Evolutionary conservation across 305 asterid species (phyloP), one percentile per base, ranked within the genome.

Genomic region (Stenogyne calaminthoides): DNA sequence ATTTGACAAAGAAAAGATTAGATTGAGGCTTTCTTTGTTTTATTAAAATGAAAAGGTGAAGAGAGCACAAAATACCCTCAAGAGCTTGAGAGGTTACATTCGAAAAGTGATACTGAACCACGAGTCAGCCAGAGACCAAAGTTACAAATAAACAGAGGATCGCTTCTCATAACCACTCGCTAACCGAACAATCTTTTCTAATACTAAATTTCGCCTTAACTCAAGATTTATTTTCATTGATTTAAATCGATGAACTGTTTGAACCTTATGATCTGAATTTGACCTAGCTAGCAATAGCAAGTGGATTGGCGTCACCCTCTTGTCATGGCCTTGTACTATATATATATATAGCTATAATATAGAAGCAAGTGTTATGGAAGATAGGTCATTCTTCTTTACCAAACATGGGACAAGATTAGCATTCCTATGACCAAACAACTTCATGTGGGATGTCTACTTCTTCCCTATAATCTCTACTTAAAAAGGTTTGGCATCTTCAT

Each of bases 351-450:
- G 1, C 1, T 22, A 25, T 25, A 25, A 3, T 1, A 32, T 78
- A 63, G 15, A 44, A 36, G 60, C 72, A 73, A 65, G 20, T 63
- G 40, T 72, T 55, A 47, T 47, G 44, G 55, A 70, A 32, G 77
- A 70, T 32, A 70, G 57, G 76, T 69, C 67, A 81, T 69, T 77
- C 81, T 65, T 67, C 74, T 64, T 29, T 71, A 72, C 84, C 82
- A 67, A 85, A 72, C 82, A 72, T 65, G 77, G 73, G 71, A 60
- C 77, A 72, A 74, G 44, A 77, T 78, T 76, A 74, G 71, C 81
- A 74, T 76, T 81, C 20, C 80, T 58, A 47, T 74, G 75, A 71
- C 80, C 80, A 68, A 44, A 64, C 84, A 76, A 20, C 34, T 76
- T 69, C 84, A 76, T 80, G 81, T 76, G 84, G 68, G 37, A 1